Evolutionary conservation across 2,329 filamentous ascomycete genomes (phyloP).

Genomic region (Furcasterigmium sp.): DNA sequence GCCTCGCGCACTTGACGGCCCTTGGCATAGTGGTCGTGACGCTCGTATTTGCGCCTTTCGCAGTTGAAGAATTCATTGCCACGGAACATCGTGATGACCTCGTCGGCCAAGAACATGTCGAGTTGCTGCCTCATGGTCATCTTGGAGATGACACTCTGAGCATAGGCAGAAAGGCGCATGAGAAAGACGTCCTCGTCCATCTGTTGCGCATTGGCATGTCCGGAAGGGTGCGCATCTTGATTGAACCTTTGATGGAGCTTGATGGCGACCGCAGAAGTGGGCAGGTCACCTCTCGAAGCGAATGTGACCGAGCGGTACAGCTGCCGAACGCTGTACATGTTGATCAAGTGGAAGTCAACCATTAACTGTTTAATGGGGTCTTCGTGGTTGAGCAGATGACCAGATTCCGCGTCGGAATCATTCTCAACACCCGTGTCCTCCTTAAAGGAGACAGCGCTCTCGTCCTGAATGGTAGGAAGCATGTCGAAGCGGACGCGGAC

Average conservation of each 20-base stretch:
- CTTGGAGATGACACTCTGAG: conserved; percentile 29
- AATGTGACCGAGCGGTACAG: conserved; percentile 28
- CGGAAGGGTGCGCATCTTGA: conserved; percentile 13
- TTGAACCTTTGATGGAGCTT: conserved; percentile 25
- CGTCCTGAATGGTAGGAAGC: conserved; percentile 5
- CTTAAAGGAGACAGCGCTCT: not conserved
- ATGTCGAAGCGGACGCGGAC: conserved; percentile 5
- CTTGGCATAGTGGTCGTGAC: too few species aligned
- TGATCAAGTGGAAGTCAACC: conserved; percentile 32
- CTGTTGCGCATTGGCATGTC: too few species aligned
- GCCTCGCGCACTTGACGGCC: too few species aligned
- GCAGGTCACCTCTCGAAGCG: not conserved
- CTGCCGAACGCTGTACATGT: conserved; percentile 28
- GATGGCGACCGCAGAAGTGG: conserved; percentile 17
- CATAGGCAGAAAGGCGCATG: conserved; percentile 27
- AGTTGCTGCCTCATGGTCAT: conserved; percentile 30
- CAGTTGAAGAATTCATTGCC: conserved; percentile 2
- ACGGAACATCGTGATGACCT: conserved; percentile 31
- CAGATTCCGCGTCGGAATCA: not conserved
- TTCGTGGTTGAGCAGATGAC: not conserved
- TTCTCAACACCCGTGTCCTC: conserved; percentile 2
- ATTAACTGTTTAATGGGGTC: conserved; percentile 18
- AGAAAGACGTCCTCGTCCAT: conserved; percentile 27
- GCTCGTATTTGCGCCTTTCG: too few species aligned
- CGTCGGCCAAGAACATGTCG: conserved; percentile 22